Evolutionary conservation across 257 asterid species (phyloP).

Genomic region (Nicotiana undulata): DNA sequence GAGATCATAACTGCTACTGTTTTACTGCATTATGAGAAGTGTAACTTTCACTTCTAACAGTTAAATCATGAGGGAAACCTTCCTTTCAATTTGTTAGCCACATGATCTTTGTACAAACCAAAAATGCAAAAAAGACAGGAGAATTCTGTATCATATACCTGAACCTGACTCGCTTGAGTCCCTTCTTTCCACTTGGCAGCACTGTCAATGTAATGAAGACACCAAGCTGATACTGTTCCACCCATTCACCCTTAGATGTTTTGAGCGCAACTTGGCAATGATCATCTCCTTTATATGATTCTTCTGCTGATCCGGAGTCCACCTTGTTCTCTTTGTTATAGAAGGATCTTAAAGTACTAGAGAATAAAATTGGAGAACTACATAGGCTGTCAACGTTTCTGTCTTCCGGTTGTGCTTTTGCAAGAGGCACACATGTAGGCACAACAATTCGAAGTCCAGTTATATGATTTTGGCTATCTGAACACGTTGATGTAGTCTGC

Average conservation of each 20-base stretch:
- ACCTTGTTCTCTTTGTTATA: constrained; percentile 11
- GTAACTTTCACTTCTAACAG: not conserved
- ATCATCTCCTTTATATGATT: constrained; percentile 13
- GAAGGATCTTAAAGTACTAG: constrained; percentile 20
- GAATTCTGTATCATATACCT: constrained; percentile 22
- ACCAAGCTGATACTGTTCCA: constrained; percentile 40
- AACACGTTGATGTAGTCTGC: constrained; percentile 6
- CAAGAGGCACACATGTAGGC: constrained; percentile 4
- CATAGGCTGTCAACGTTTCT: constrained; percentile 15
- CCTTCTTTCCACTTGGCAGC: constrained; percentile 26
- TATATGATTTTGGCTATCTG: constrained; percentile 7
- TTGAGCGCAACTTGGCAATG: constrained; percentile 12
- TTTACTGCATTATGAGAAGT: not conserved
- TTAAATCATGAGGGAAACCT: not conserved
- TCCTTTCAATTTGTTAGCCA: not conserved
- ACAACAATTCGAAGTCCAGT: constrained; percentile 5
- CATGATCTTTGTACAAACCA: not conserved
- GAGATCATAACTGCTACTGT: not conserved
- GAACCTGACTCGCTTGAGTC: constrained; percentile 39
- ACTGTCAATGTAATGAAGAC: constrained; percentile 29
- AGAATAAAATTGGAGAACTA: constrained; percentile 31
- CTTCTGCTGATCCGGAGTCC: constrained; percentile 16
- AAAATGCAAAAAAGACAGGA: not conserved
- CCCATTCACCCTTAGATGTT: constrained; percentile 28
- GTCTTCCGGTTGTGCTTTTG: constrained; percentile 12